Base-by-base conservation (phyloP, 2,329 filamentous ascomycete species). In the Fusarium globosum region DNA sequence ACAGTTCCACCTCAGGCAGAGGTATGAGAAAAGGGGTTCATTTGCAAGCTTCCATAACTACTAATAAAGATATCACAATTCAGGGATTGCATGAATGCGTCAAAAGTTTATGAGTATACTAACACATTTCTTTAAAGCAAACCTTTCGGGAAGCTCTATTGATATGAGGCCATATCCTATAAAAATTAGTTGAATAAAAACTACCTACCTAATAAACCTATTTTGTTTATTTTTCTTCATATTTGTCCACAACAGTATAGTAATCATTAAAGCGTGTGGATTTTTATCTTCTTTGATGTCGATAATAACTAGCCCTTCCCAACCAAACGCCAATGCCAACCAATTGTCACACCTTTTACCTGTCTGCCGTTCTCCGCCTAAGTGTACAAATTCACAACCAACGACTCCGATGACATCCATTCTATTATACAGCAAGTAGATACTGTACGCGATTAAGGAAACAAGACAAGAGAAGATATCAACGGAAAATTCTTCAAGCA, bases 281-380 rank as follows among this genome's bases (percentile, higher is more conserved):
- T 35, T 23, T 55, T 38, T 48, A 23, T 62, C 61, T 57, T 67
- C 62, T 65, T 67, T 61, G 7, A 33, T 43, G 26, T 65, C 42
- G 52, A 53, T 69, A 68, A 64, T 49, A 66, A 70, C 52, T 66
- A 49, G 42, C 45, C 68, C 35, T 65, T 61, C 69, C 69, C 60
- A 71, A 57, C 74, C 72, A 69, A 66, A 78, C 76, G 76, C 76
- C 76, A 69, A 68, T 69, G 48, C 59, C 35, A 55, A 45, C 41
- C 68, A 43, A 64, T 41, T 53, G 38, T 38, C 46, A 52, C 57
- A 49, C 51, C 45, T 60, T 61, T 42, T 60, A 45, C 46, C 43
- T 57, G 20, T 60, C 61, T 61, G 49, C 43, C 42, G 39, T 61
- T 49, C 49, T 58, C 52, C 33, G 51, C 49, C 48, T 51, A 11